These are phyloP conservation scores for Inga leiocalycina DNA, from an alignment of 306 rosid genomes.

Conservation along the genomic window DNA sequence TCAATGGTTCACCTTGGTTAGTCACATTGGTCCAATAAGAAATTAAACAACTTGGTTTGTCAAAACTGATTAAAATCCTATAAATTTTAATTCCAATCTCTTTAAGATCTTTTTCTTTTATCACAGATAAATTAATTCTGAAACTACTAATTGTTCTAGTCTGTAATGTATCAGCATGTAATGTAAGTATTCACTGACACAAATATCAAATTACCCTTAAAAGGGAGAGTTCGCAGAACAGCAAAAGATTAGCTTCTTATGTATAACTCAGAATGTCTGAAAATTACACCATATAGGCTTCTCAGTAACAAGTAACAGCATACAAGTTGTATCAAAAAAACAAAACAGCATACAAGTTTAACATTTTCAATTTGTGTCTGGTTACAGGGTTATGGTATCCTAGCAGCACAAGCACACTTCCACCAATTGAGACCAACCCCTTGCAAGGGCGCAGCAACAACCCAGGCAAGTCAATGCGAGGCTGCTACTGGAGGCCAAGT, in stretches of 20 bases:
- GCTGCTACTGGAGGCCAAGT: slow-evolving; percentile 45
- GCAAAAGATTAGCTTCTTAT: background rate
- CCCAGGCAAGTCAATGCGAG: slow-evolving; percentile 44
- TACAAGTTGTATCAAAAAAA: background rate
- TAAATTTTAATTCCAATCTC: background rate
- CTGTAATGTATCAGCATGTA: background rate
- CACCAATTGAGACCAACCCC: slow-evolving; percentile 62
- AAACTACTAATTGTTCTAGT: background rate
- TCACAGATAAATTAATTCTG: background rate
- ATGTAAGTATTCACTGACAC: background rate
- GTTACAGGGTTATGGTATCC: slow-evolving; percentile 66
- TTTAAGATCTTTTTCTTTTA: background rate
- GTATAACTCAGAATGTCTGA: background rate
- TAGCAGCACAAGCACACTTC: slow-evolving; percentile 61
- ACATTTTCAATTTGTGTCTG: background rate
- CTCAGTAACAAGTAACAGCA: background rate
- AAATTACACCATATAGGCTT: background rate
- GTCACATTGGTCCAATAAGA: background rate
- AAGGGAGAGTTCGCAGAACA: background rate
- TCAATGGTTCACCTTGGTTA: too few species aligned
- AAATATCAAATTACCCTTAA: background rate
- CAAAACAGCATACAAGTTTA: background rate
- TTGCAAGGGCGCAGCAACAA: slow-evolving; percentile 49
- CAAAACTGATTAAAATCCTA: background rate
- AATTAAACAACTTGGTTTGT: background rate